These are phyloP conservation scores for Fonsecaea pugnacius DNA, from an alignment of 2,329 filamentous ascomycete species.

Conservation along the genomic window DNA sequence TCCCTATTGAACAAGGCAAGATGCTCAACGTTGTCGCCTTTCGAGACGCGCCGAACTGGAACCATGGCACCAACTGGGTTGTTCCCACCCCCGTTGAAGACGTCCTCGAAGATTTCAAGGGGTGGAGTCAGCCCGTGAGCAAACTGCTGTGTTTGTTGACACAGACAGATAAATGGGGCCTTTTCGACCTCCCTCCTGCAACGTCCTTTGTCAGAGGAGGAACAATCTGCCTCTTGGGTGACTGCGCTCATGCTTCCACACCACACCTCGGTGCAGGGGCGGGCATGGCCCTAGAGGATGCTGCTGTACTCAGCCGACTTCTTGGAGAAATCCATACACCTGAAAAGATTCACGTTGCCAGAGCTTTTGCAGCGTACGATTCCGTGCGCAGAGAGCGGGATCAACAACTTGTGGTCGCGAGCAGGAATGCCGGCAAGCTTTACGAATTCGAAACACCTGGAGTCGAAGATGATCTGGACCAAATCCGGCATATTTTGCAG, in stretches of 20 bases:
- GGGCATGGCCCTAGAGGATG: conserved; percentile 18
- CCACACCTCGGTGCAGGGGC: conserved; percentile 19
- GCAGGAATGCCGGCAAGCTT: conserved; percentile 4
- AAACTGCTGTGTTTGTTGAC: conserved; percentile 10
- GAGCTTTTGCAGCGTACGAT: conserved; percentile 13
- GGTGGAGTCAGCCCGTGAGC: conserved; percentile 12
- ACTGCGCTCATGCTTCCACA: conserved; percentile 17
- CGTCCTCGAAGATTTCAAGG: conserved; percentile 17
- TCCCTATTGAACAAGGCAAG: conserved; percentile 12
- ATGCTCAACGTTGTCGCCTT: conserved; percentile 20
- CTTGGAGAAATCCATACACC: conserved; percentile 11
- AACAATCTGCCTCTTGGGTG: conserved; percentile 10
- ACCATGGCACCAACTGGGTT: conserved; percentile 11
- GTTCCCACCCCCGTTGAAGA: conserved; percentile 12
- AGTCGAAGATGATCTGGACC: conserved; percentile 3
- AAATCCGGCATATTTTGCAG: neutral
- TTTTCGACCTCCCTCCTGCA: conserved; percentile 13
- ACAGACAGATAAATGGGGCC: conserved; percentile 13
- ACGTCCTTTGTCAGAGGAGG: conserved; percentile 13
- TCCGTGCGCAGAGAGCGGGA: conserved; percentile 5
- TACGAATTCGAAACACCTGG: conserved; percentile 13
- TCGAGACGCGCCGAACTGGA: conserved; percentile 6
- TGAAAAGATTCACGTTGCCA: neutral
- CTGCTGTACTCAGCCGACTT: conserved; percentile 14
- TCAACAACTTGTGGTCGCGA: conserved; percentile 7